phyloP scores from a whole-genome alignment of 2,329 filamentous ascomycete species.

The Fusarium dimerum region DNA sequence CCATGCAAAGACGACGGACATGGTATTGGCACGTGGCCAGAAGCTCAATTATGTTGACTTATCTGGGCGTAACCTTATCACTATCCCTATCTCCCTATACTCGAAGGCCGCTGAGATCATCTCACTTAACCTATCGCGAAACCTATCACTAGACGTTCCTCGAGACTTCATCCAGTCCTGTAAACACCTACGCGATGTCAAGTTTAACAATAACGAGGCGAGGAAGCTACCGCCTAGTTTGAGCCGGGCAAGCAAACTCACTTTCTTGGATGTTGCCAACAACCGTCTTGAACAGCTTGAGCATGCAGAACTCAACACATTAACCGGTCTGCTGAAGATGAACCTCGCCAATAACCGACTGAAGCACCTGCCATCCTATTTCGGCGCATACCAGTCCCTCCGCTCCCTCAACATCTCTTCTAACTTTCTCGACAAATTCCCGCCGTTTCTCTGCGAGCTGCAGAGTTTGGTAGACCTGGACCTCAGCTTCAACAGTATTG shows the following conservation, averaged over 20 bases:
- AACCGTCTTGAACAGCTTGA: conserved; percentile 88
- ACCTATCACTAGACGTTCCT: conserved; percentile 87
- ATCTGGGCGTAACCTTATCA: conserved; percentile 84
- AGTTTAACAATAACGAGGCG: conserved; percentile 92
- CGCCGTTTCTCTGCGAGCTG: conserved; percentile 79
- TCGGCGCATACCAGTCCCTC: conserved; percentile 76
- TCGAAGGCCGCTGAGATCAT: conserved; percentile 91
- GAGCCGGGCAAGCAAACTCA: conserved; percentile 76
- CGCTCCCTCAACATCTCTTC: conserved; percentile 90
- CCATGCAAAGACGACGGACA: conserved; percentile 68
- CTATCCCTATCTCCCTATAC: conserved; percentile 93
- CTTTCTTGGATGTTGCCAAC: conserved; percentile 91
- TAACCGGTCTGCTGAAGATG: conserved; percentile 79
- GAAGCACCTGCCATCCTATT: conserved; percentile 75
- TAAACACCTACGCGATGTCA: conserved; percentile 88
- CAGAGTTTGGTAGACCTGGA: conserved; percentile 88
- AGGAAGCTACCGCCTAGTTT: conserved; percentile 83
- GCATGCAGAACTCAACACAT: conserved; percentile 74
- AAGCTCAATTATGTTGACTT: conserved; percentile 96
- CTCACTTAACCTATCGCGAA: conserved; percentile 89
- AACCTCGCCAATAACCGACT: conserved; percentile 94
- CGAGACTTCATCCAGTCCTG: conserved; percentile 97
- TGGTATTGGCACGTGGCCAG: conserved; percentile 77
- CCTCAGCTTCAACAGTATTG: conserved; percentile 93
- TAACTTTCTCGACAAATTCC: conserved; percentile 85